These are phyloP conservation scores for Yamadazyma diddensiae DNA, from an alignment of 1,139 yeast species.

Conservation along the genomic window DNA sequence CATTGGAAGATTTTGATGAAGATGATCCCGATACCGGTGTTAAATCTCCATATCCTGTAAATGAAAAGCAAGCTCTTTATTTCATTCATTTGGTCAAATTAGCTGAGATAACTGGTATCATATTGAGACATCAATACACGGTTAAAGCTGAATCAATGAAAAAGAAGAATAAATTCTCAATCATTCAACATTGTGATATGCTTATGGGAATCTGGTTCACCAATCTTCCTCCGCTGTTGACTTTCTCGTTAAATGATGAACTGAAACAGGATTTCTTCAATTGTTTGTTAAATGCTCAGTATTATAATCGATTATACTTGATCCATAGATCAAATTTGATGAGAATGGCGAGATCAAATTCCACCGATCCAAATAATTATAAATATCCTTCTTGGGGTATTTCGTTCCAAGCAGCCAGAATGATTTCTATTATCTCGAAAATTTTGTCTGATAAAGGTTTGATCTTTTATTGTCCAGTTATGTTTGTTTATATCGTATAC, in stretches of 20 bases:
- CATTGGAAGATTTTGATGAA: slow-evolving; percentile 61
- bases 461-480: slow-evolving; percentile 54
- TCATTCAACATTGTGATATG: slow-evolving; percentile 72
- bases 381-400: slow-evolving; percentile 81
- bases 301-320: slow-evolving; percentile 68
- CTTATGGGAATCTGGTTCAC: slow-evolving; percentile 79
- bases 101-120: slow-evolving; percentile 72
- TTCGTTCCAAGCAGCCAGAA: slow-evolving; percentile 81
- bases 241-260: slow-evolving; percentile 58
- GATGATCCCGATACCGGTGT: slow-evolving; percentile 48
- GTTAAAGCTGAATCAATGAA: slow-evolving; percentile 61
- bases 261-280: slow-evolving; percentile 54
- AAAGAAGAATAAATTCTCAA: slow-evolving; percentile 48
- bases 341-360: slow-evolving; percentile 44
- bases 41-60: slow-evolving; percentile 44
- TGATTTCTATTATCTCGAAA: slow-evolving; percentile 68
- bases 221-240: slow-evolving; percentile 61
- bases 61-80: slow-evolving; percentile 49
- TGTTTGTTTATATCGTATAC: slow-evolving; percentile 56
- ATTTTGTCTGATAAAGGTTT: slow-evolving; percentile 53
- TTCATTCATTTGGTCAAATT: slow-evolving; percentile 66
- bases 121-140: slow-evolving; percentile 68
- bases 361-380: slow-evolving; percentile 46
- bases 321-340: slow-evolving; percentile 71
- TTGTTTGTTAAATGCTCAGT: slow-evolving; percentile 66